phyloP scores from a whole-genome alignment of 2,329 filamentous ascomycete genomes.

The Aspergillus neoniger region DNA sequence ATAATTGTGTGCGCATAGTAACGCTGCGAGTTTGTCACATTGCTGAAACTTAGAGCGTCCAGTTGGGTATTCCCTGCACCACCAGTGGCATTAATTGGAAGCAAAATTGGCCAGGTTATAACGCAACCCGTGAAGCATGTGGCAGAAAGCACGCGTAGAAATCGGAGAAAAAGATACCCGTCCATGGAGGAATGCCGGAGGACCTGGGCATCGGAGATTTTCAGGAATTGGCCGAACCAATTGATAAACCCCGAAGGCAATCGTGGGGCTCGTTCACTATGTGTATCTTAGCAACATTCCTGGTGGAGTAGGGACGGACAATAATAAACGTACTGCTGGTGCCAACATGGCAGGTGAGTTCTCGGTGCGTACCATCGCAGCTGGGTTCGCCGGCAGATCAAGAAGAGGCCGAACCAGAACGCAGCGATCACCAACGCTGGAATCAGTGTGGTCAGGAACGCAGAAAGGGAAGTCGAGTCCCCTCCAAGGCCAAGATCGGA shows the following conservation, averaged over 20 bases:
- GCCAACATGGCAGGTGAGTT: conserved; percentile 45
- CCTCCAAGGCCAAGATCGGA: conserved; percentile 31
- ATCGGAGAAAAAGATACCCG: conserved; percentile 87
- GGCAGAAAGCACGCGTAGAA: conserved; percentile 74
- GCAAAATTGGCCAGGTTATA: conserved; percentile 84
- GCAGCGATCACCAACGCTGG: conserved; percentile 49
- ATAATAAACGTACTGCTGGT: conserved; percentile 38
- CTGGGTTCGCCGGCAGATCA: conserved; percentile 49
- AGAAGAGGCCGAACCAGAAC: conserved; percentile 48
- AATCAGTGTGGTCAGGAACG: conserved; percentile 51
- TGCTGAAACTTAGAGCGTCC: conserved; percentile 77
- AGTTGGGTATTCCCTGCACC: conserved; percentile 67
- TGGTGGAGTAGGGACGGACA: not conserved
- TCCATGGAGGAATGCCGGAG: conserved; percentile 90
- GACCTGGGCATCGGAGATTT: conserved; percentile 71
- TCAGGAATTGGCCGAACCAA: conserved; percentile 57
- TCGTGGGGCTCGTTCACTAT: conserved; percentile 51
- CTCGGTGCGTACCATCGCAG: conserved; percentile 50
- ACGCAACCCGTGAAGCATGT: conserved; percentile 79
- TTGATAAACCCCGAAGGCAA: conserved; percentile 52
- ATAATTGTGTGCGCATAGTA: conserved; percentile 79
- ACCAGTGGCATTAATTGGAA: conserved; percentile 85
- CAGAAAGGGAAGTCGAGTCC: conserved; percentile 53
- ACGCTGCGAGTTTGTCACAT: conserved; percentile 64
- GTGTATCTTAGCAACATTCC: not conserved